A percentile compares a stretch with the other conserved stretches of the same genome.
These are phyloP conservation scores for Diaporthe helianthi DNA, from an alignment of 2,329 filamentous ascomycete genomes.

Conservation along the genomic window DNA sequence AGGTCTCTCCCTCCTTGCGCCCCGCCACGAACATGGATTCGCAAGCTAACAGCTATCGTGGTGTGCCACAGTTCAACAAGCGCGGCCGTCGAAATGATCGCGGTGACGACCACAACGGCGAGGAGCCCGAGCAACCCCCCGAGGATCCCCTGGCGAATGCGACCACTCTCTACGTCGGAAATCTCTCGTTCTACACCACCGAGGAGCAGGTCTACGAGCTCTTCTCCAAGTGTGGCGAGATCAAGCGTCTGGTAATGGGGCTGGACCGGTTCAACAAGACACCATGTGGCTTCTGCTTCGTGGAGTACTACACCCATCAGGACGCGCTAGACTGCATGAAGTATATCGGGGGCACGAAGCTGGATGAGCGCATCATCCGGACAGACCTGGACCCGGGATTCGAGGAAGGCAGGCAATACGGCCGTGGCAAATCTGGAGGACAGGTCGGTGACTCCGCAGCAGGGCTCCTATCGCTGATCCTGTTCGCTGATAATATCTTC, in stretches of 20 bases:
- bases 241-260: constrained; percentile 98
- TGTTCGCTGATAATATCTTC: not conserved
- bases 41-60: constrained; percentile 36
- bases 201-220: constrained; percentile 99
- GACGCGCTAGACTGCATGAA: constrained; percentile 98
- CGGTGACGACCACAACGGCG: constrained; percentile 59
- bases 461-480: not conserved
- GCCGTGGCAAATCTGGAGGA: constrained; percentile 91
- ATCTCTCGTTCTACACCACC: constrained; percentile 98
- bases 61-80: constrained; percentile 68
- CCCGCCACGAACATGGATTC: not conserved
- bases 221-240: constrained; percentile 95
- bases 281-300: constrained; percentile 98
- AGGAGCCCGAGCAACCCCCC: constrained; percentile 59
- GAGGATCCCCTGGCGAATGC: constrained; percentile 86
- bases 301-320: constrained; percentile 98
- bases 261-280: constrained; percentile 97
- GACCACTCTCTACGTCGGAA: constrained; percentile 96
- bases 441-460: constrained; percentile 55
- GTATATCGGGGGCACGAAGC: constrained; percentile 96
- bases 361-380: constrained; percentile 95
- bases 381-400: constrained; percentile 97
- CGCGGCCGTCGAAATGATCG: constrained; percentile 68
- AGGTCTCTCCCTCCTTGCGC: constrained; percentile 41
- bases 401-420: constrained; percentile 94